A percentile compares a stretch with the other conserved stretches of the same genome.
Conservation (phyloP, 257 asterid genomes). For the Cinchona pubescens region DNA sequence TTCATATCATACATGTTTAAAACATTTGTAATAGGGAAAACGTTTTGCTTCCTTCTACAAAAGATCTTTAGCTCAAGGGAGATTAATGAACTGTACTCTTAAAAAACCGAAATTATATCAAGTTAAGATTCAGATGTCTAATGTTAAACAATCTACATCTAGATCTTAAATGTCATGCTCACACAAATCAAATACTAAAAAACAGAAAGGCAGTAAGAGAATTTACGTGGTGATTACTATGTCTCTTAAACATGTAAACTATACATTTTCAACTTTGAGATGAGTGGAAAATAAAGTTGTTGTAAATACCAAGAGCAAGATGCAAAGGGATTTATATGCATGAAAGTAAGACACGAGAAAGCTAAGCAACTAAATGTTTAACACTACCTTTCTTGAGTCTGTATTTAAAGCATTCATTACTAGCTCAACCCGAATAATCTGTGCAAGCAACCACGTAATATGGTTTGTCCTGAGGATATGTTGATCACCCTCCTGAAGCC, state of each 20-base stretch:
- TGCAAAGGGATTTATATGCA: neutral
- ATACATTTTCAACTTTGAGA: neutral
- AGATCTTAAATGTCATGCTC: neutral
- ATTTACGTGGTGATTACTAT: neutral
- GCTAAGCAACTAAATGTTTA: neutral
- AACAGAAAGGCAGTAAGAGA: neutral
- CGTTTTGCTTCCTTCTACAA: neutral
- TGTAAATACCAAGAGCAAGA: neutral
- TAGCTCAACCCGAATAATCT: slow-evolving; percentile 91
- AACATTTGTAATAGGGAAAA: neutral
- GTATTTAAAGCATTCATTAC: slow-evolving; percentile 83
- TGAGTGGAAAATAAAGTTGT: neutral
- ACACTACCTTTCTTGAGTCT: slow-evolving; percentile 79
- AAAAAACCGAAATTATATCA: no score
- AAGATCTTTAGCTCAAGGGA: neutral
- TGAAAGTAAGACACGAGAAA: neutral
- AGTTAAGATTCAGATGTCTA: neutral
- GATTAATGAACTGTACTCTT: neutral
- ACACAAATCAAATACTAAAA: neutral
- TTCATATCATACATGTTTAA: neutral
- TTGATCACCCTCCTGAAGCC: slow-evolving; percentile 86
- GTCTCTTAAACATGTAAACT: slow-evolving; percentile 5
- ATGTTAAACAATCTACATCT: neutral
- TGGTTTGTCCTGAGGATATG: slow-evolving; percentile 92
- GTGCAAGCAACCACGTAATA: slow-evolving; percentile 96